A percentile compares a stretch with the other conserved stretches of the same genome.
phyloP scores from a whole-genome alignment of 768 basidiomycete genomes.

The Boletus edulis region DNA sequence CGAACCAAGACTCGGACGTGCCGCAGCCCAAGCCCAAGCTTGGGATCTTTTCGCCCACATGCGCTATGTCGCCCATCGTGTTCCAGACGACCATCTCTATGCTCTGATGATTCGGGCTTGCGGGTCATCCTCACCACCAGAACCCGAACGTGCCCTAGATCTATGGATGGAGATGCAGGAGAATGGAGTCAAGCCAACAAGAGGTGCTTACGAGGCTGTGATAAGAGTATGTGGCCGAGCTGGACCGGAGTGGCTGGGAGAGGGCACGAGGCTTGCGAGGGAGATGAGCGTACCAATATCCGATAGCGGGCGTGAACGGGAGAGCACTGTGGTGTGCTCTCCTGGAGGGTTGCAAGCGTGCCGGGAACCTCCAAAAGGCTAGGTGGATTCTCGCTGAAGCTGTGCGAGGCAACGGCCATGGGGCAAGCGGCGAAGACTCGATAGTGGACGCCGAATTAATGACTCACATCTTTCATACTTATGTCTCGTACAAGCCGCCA shows the following conservation, averaged over 20 bases:
- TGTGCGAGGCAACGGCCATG: conserved; percentile 24
- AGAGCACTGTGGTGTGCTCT: conserved; percentile 73
- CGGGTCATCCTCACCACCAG: conserved; percentile 55
- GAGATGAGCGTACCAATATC: conserved; percentile 81
- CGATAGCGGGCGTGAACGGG: conserved; percentile 34
- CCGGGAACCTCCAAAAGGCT: conserved; percentile 78
- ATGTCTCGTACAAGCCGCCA: conserved; percentile 75
- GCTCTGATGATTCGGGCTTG: conserved; percentile 88
- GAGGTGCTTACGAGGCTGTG: conserved; percentile 73
- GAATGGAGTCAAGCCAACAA: conserved; percentile 57
- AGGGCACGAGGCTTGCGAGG: conserved; percentile 80
- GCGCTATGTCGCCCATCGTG: conserved; percentile 91
- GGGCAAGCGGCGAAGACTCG: conserved; percentile 29
- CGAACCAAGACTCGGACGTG: conserved; percentile 28
- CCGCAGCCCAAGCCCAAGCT: conserved; percentile 67
- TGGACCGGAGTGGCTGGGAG: conserved; percentile 67
- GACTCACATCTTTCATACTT: conserved; percentile 84
- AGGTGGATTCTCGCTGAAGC: conserved; percentile 93
- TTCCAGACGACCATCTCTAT: conserved; percentile 71
- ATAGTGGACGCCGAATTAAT: conserved; percentile 65
- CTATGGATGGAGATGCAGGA: conserved; percentile 94
- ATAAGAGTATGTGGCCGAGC: conserved; percentile 78
- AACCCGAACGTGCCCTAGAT: conserved; percentile 91
- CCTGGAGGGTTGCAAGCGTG: conserved; percentile 85
- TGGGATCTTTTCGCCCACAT: conserved; percentile 97